Conservation (phyloP, 202 grass and related monocot genomes). For the Tripidium arundinaceum region DNA sequence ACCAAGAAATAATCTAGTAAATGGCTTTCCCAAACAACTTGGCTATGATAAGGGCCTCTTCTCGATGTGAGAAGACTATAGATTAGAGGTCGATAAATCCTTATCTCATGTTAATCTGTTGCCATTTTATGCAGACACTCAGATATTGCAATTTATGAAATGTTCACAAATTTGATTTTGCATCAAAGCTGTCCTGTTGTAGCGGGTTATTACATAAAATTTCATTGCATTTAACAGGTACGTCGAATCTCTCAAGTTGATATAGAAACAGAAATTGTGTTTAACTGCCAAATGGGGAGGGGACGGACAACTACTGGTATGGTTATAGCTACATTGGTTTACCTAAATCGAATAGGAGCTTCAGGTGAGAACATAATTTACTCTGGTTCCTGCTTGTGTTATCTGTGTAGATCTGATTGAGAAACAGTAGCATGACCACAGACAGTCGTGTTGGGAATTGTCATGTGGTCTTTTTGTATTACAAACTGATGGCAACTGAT, state of each 20-base stretch:
- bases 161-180: slow-evolving; percentile 5
- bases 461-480: slow-evolving; percentile 20
- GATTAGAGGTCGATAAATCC: background rate
- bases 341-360: slow-evolving; percentile 86
- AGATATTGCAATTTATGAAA: background rate
- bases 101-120: background rate
- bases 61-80: background rate
- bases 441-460: slow-evolving; percentile 12
- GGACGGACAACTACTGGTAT: slow-evolving; percentile 97
- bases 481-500: slow-evolving; percentile 33
- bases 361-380: slow-evolving; percentile 58
- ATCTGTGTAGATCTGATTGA: slow-evolving; percentile 19
- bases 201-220: slow-evolving; percentile 12
- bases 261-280: slow-evolving; percentile 93
- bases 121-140: background rate
- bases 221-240: slow-evolving; percentile 62
- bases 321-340: slow-evolving; percentile 99
- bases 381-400: slow-evolving; percentile 5
- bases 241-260: slow-evolving; percentile 73
- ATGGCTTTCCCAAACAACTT: background rate
- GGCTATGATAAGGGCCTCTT: background rate
- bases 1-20: background rate
- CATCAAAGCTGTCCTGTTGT: slow-evolving; percentile 12
- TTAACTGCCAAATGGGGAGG: slow-evolving; percentile 99
- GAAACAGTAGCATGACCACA: slow-evolving; percentile 13